These are phyloP conservation scores for Leishmania major DNA, from an alignment of 208 protist species.

Conservation along the genomic window DNA sequence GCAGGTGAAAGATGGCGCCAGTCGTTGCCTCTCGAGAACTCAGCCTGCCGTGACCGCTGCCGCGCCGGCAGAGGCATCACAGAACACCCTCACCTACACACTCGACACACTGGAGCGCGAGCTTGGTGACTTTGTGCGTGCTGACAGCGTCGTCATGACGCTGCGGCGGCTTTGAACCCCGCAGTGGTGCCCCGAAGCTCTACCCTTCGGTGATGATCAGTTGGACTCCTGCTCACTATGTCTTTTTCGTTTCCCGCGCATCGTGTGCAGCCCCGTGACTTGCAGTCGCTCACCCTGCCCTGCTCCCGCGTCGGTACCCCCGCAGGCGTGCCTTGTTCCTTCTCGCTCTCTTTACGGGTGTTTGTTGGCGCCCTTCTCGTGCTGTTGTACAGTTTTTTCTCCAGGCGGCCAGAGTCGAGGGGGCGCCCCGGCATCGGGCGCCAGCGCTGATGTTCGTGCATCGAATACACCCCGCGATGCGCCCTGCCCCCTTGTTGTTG, in stretches of 20 bases:
- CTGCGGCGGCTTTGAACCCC: constrained; percentile 15
- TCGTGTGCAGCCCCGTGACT: neutral
- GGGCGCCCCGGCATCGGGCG: neutral
- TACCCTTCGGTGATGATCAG: neutral
- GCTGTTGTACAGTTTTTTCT: neutral
- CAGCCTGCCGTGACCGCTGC: neutral
- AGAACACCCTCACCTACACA: constrained; percentile 7
- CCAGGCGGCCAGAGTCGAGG: neutral
- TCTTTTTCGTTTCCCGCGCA: neutral
- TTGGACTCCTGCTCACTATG: neutral
- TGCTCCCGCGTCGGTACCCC: neutral
- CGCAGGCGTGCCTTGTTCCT: neutral
- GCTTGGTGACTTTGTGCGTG: constrained; percentile 7
- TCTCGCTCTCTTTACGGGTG: neutral
- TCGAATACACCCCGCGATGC: neutral
- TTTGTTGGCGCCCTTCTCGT: neutral
- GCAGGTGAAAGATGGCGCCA: neutral
- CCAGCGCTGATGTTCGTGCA: neutral
- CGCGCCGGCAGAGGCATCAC: neutral
- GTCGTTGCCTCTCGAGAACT: neutral
- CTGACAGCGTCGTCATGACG: constrained; percentile 24
- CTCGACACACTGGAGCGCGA: constrained; percentile 20
- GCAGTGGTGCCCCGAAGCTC: neutral
- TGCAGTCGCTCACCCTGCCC: neutral
- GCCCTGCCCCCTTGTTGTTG: neutral